Evolutionary conservation across 495 filamentous ascomycete species (phyloP), one percentile per base, ranked within the genome.

Genomic region (Bathelium albidoporum): DNA sequence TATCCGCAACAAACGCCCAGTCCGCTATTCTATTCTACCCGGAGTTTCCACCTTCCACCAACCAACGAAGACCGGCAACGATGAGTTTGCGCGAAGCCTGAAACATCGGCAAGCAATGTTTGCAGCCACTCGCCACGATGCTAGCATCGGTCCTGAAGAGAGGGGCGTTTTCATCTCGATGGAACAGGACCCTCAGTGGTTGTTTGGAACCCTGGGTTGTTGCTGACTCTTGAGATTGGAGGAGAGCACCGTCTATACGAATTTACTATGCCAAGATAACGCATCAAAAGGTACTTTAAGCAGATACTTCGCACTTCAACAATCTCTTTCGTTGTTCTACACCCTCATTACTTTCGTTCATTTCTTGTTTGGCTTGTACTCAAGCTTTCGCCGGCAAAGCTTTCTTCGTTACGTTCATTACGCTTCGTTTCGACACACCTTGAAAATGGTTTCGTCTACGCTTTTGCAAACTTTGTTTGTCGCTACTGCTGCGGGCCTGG

Each of bases 301-400:
- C 29, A 29, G 20, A 29, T 16, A 16, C 29, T 5, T 55, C 29
- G 9, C 49, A 29, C 12, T 20, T 55, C 20, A 24, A 20, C 2
- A 28, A 26, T 26, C 11, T 26, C 24, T 9, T 0, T 29, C 29
- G 26, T 29, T 24, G 5, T 39, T 28, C 49, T 28, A 2, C 24
- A 55, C 12, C 49, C 49, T 55, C 49, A 29, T 49, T 24, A 55
- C 49, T 28, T 55, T 55, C 49, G 24, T 55, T 55, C 49, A 55
- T 55, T 55, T 55, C n/a, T 20, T 20, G 16, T 5, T 49, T 49
- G 44, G 44, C 44, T 49, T 49, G 14, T 49, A 49, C 44, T 49
- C 44, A 5, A 49, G 44, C 44, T 55, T 26, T 26, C 49, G 9
- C 29, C 29, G 24, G 20, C 24, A 29, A 55, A 55, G 49, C 49